Percentiles rank a stretch among this genome's conserved stretches.
These are phyloP conservation scores for Vicia sativa DNA, from an alignment of 306 rosid species.

Conservation along the genomic window DNA sequence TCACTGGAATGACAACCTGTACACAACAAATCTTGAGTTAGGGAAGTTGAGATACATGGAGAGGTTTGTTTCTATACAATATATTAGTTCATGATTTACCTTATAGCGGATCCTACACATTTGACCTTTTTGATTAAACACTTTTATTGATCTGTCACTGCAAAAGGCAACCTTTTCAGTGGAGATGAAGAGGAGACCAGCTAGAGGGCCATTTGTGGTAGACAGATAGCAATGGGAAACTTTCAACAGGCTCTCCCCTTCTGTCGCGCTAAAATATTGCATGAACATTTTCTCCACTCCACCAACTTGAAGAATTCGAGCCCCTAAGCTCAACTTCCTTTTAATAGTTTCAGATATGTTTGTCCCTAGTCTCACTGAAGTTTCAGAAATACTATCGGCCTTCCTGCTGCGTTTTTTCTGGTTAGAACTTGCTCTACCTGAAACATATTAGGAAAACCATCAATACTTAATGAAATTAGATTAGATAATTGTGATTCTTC, in stretches of 20 bases:
- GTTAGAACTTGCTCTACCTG: constrained; percentile 10
- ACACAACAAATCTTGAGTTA: constrained; percentile 7
- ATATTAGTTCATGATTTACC: constrained; percentile 18
- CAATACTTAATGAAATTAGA: background rate
- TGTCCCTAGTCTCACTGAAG: background rate
- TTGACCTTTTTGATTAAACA: constrained; percentile 53
- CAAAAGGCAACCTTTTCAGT: constrained; percentile 74
- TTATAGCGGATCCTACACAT: constrained; percentile 42
- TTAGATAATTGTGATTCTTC: background rate
- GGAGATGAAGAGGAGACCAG: constrained; percentile 82
- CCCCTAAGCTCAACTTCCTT: constrained; percentile 58
- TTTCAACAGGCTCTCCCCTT: constrained; percentile 53
- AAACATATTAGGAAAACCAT: constrained; percentile 29
- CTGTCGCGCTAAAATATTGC: constrained; percentile 46
- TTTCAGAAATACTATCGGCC: constrained; percentile 11
- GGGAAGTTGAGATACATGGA: constrained; percentile 9
- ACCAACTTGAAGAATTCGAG: constrained; percentile 59
- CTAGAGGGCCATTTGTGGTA: constrained; percentile 78
- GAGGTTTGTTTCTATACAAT: background rate
- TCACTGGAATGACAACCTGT: constrained; percentile 39
- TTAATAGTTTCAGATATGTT: background rate
- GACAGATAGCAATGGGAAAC: constrained; percentile 66
- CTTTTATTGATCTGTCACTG: constrained; percentile 67
- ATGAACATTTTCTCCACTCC: constrained; percentile 58
- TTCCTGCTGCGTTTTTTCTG: constrained; percentile 23